Evolutionary conservation across 495 filamentous ascomycete genomes (phyloP), one percentile per base, ranked within the genome.

Genomic region (Xylaria telfairii): DNA sequence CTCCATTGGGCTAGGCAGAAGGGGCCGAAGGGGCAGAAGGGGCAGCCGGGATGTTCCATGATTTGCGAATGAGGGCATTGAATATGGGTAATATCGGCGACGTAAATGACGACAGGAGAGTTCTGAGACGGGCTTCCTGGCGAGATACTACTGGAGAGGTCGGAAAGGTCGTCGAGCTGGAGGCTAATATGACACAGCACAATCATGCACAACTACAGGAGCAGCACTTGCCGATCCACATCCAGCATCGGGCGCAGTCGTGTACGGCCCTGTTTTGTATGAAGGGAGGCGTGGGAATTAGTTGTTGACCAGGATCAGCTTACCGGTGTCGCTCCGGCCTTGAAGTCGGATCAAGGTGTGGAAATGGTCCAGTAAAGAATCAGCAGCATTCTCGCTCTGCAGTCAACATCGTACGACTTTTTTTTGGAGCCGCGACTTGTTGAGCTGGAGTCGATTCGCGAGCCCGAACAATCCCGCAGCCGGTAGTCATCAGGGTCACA

Each of bases 1-100:
- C 65, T 67, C 65, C 51, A 57, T 67, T 24, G 32, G 65, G 65
- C 65, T 67, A 67, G 65, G 51, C 65, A 67, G 34, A 59, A 67
- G 26, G 37, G 39, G 51, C 30, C n/a, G n/a, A n/a, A n/a, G n/a
- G n/a, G 65, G 51, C 65, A 67, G 34, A 59, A 67, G 26, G 37
- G 39, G 51, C 30, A 57, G 65, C 49, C 51, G 49, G 51, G 65
- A 46, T 59, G 4, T 67, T 44, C 51, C 65, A 67, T 67, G 30
- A 47, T 41, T 66, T n/a, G 47, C 19, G 19, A 21, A 53, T 54
- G 51, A 67, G 26, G 65, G 65, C 39, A 44, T 67, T 34, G 28
- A 34, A 54, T 37, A 46, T 44, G 39, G 65, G 17, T 67, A 32
- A 67, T 24, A 44, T 34, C 47, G 41, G 64, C 28, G 47, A 26